A percentile compares a stretch with the other conserved stretches of the same genome.
Conservation (phyloP, 2,329 filamentous ascomycete species). For the Xylaria sp. region DNA sequence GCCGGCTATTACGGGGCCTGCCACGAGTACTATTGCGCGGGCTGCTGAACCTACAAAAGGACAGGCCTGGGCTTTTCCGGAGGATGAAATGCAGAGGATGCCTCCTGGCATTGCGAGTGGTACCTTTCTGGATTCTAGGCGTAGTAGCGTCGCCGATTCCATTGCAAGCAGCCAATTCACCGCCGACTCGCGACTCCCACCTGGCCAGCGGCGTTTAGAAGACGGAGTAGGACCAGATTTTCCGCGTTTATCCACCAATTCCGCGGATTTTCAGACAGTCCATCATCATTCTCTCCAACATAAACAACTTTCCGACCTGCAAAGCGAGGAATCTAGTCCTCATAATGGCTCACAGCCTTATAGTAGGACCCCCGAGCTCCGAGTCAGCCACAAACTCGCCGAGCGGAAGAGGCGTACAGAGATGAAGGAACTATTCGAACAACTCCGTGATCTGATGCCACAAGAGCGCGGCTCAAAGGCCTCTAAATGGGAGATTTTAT, state of each 20-base stretch:
- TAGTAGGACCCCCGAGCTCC: conserved; percentile 82
- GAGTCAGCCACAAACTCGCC: conserved; percentile 85
- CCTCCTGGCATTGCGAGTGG: conserved; percentile 59
- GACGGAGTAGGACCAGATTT: conserved; percentile 62
- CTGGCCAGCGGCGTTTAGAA: conserved; percentile 77
- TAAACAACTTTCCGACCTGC: conserved; percentile 74
- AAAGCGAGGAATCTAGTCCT: conserved; percentile 66
- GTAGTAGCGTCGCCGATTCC: conserved; percentile 81
- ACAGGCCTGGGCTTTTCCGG: conserved; percentile 85
- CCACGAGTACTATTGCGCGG: conserved; percentile 70
- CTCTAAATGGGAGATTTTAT: conserved; percentile 89
- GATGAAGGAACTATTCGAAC: conserved; percentile 89
- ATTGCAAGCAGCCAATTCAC: conserved; percentile 84
- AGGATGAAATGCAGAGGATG: conserved; percentile 70
- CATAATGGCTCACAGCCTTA: conserved; percentile 75
- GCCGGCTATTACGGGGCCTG: conserved; percentile 79
- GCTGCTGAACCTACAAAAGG: conserved; percentile 84
- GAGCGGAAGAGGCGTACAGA: conserved; percentile 85
- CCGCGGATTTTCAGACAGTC: conserved; percentile 65
- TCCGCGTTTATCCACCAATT: conserved; percentile 60
- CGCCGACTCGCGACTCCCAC: conserved; percentile 75
- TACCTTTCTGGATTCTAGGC: conserved; percentile 71
- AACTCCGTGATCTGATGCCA: conserved; percentile 79
- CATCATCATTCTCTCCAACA: conserved; percentile 84
- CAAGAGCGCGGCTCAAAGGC: conserved; percentile 85